Conservation (phyloP, 108 stramenopile genomes). For the Thalassiosira profunda region DNA sequence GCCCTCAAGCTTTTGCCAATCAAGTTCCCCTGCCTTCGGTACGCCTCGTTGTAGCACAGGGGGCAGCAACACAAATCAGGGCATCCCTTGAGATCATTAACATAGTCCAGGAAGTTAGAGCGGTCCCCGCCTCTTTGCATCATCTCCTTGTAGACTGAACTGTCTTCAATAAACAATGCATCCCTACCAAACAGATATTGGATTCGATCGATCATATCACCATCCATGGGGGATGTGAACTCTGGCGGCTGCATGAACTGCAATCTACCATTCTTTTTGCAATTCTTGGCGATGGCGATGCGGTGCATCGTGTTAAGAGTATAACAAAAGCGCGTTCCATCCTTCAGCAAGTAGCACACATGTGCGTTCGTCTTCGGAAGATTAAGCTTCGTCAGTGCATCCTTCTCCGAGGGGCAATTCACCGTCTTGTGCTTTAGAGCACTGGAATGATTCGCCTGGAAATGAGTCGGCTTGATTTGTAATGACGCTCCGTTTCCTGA, state of each 20-base stretch:
- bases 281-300: conserved; percentile 57
- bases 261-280: conserved; percentile 26
- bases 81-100: conserved; percentile 66
- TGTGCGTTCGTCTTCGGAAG: conserved; percentile 59
- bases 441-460: conserved; percentile 31
- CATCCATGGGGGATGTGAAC: conserved; percentile 80
- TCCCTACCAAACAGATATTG: conserved; percentile 75
- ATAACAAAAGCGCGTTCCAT: conserved; percentile 77
- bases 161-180: conserved; percentile 65
- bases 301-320: conserved; percentile 79
- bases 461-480: conserved; percentile 31
- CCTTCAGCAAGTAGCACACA: conserved; percentile 75
- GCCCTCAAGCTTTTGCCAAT: conserved; percentile 26
- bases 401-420: conserved; percentile 60
- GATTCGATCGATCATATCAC: conserved; percentile 84
- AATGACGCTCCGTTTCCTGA: conserved; percentile 1
- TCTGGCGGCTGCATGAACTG: conserved; percentile 85
- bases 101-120: conserved; percentile 58
- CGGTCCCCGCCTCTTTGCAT: conserved; percentile 32
- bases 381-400: conserved; percentile 68
- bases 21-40: conserved; percentile 31
- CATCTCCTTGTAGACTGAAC: conserved; percentile 59
- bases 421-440: too few species aligned
- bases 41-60: conserved; percentile 72
- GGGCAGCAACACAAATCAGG: conserved; percentile 82